Percentiles rank a stretch among this genome's conserved stretches.
Evolutionary conservation across 345 rosid species (phyloP).

Genomic region (Camelina laxa): DNA sequence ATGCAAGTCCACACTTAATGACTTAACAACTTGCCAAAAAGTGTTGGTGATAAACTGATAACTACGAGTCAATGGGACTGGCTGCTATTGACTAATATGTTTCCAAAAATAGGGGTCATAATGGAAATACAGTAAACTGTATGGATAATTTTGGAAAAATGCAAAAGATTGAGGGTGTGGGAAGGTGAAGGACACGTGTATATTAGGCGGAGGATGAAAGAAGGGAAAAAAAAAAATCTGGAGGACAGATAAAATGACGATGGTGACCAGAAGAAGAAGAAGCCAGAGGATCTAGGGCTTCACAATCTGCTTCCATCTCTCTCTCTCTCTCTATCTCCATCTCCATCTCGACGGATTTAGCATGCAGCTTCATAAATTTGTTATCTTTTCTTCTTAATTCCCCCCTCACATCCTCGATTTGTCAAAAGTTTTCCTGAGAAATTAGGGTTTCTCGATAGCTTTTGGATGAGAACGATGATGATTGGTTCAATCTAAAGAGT

Average conservation of each 20-base stretch:
- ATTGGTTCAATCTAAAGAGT: constrained; percentile 33
- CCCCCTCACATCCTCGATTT: not conserved
- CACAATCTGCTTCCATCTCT: constrained; percentile 27
- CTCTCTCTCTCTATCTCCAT: not conserved
- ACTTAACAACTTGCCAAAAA: not conserved
- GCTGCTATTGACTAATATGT: constrained; percentile 10
- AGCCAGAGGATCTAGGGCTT: constrained; percentile 49
- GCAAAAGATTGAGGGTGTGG: not conserved
- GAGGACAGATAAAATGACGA: constrained; percentile 40
- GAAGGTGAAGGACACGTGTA: constrained; percentile 43
- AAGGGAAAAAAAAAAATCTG: not conserved
- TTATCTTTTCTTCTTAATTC: constrained; percentile 29
- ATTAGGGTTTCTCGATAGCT: constrained; percentile 34
- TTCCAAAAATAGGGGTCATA: not conserved
- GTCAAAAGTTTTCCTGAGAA: constrained; percentile 1
- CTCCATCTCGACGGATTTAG: constrained; percentile 9
- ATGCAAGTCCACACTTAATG: not conserved
- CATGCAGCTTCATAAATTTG: constrained; percentile 17
- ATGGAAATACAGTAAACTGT: not conserved
- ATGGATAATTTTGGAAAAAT: constrained; percentile 23
- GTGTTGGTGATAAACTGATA: not conserved
- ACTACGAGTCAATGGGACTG: constrained; percentile 26
- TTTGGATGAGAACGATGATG: constrained; percentile 16
- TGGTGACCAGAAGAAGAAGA: constrained; percentile 33
- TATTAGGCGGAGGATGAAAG: constrained; percentile 15